Percentiles rank a stretch among this genome's conserved stretches.
Conservation (phyloP, 2,329 filamentous ascomycete genomes). For the Aspergillus clavatus region DNA sequence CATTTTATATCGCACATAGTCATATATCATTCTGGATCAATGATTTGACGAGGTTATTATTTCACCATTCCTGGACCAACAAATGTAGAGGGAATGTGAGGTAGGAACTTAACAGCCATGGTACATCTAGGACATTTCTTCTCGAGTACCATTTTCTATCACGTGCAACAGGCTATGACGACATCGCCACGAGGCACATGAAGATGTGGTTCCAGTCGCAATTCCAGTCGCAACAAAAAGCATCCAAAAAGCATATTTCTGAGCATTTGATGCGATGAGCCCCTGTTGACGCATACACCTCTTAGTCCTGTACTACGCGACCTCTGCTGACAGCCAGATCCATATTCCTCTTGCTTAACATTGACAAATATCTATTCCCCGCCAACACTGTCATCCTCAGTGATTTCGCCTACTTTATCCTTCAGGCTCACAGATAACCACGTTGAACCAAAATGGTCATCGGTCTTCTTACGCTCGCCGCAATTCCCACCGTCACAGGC, state of each 20-base stretch:
- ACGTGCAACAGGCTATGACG: neutral
- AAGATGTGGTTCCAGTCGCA: neutral
- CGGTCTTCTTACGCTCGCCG: constrained; percentile 35
- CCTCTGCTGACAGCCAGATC: too few relatives aligned
- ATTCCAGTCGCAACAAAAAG: too few relatives aligned
- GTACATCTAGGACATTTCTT: too few relatives aligned
- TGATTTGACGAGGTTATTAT: too few relatives aligned
- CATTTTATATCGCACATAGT: too few relatives aligned
- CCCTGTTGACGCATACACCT: too few relatives aligned
- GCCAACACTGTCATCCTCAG: neutral
- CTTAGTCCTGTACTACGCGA: too few relatives aligned
- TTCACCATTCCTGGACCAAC: neutral
- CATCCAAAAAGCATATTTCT: too few relatives aligned
- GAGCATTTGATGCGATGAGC: too few relatives aligned
- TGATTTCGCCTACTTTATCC: too few relatives aligned
- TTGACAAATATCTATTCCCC: neutral
- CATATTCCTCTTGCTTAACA: too few relatives aligned
- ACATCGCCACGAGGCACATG: neutral
- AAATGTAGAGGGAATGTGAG: neutral
- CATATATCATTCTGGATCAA: neutral
- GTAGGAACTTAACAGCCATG: too few relatives aligned
- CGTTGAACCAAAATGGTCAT: constrained; percentile 35
- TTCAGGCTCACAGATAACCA: neutral
- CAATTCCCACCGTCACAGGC: constrained; percentile 46
- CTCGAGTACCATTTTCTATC: neutral